Conservation (phyloP, 2,329 filamentous ascomycete genomes). For the Cephalotrichum gorgonifer region DNA sequence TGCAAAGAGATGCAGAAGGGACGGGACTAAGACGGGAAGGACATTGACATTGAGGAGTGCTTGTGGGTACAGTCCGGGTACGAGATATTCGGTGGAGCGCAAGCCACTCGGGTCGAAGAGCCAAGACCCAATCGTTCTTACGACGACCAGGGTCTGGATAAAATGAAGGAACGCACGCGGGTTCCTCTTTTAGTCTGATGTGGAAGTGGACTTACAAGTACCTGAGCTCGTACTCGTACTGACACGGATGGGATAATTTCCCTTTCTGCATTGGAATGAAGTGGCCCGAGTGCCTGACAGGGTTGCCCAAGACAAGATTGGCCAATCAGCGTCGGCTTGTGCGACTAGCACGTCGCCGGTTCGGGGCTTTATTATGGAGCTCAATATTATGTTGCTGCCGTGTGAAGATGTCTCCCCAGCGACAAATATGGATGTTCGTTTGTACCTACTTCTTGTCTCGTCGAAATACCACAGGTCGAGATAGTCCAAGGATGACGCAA, state of each 20-base stretch:
- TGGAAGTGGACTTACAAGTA: conserved; percentile 2
- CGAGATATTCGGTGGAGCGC: not conserved
- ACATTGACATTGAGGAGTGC: not conserved
- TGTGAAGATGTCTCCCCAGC: too few relatives aligned
- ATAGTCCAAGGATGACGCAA: too few relatives aligned
- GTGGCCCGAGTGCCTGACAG: conserved; percentile 1
- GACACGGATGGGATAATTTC: conserved; percentile 7
- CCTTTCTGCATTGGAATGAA: conserved; percentile 4
- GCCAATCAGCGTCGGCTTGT: not conserved
- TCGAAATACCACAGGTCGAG: too few relatives aligned
- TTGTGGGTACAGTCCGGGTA: too few relatives aligned
- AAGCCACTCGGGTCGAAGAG: not conserved
- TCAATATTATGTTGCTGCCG: not conserved
- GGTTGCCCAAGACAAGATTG: not conserved
- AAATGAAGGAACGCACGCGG: not conserved
- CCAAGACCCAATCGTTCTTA: not conserved
- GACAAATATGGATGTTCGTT: too few relatives aligned
- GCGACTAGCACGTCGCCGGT: not conserved
- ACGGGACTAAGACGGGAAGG: not conserved
- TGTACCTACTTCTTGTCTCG: too few relatives aligned
- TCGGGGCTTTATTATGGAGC: not conserved
- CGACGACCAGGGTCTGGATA: not conserved
- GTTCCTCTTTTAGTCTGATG: not conserved
- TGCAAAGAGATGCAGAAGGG: not conserved
- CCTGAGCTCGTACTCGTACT: too few relatives aligned